phyloP scores from a whole-genome alignment of 2,329 filamentous ascomycete genomes.

The Aspergillus costaricaensis region DNA sequence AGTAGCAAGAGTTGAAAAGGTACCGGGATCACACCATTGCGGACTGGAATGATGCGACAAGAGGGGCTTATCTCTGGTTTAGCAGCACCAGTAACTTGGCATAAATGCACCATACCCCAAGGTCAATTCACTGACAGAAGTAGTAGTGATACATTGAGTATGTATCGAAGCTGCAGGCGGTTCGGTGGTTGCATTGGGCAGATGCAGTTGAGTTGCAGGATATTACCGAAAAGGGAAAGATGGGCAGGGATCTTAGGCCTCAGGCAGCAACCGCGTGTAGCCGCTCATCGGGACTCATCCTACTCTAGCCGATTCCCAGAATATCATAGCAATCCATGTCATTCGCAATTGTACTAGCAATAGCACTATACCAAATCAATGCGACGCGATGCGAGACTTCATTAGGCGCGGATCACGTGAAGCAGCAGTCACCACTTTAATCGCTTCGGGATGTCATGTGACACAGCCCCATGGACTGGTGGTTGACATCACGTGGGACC shows the following conservation, averaged over 20 bases:
- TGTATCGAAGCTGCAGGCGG: too few relatives aligned
- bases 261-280: too few relatives aligned
- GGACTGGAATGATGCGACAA: constrained; percentile 1
- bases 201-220: too few relatives aligned
- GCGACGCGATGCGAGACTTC: background rate
- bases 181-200: too few relatives aligned
- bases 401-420: constrained; percentile 22
- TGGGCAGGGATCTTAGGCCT: too few relatives aligned
- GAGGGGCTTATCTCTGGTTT: background rate
- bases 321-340: too few relatives aligned
- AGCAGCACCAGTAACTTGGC: background rate
- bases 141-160: too few relatives aligned
- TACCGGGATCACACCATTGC: constrained; percentile 5
- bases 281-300: too few relatives aligned
- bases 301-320: too few relatives aligned
- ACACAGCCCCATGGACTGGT: background rate
- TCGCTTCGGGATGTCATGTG: background rate
- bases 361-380: background rate
- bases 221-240: too few relatives aligned
- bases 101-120: background rate
- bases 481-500: background rate
- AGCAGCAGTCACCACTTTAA: background rate
- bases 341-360: background rate
- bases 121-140: too few relatives aligned
- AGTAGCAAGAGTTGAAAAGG: background rate